A percentile compares a stretch with the other conserved stretches of the same genome.
These are phyloP conservation scores for Pleurotus cornucopiae DNA, from an alignment of 768 basidiomycete genomes.

Conservation along the genomic window DNA sequence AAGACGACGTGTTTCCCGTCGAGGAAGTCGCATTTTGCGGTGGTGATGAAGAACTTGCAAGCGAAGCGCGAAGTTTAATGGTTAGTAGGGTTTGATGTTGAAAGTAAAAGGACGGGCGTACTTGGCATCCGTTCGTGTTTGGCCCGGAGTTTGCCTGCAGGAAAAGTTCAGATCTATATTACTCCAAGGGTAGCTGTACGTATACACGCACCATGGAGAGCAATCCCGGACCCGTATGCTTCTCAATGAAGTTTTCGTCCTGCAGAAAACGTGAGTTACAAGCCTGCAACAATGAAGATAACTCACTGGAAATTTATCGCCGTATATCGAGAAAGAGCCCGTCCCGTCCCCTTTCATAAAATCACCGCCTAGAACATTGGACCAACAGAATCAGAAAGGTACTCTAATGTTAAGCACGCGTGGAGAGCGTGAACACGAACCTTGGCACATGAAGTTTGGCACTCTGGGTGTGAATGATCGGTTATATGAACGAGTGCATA, in stretches of 20 bases:
- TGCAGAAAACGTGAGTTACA: constrained; percentile 21
- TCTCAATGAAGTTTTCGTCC: constrained; percentile 95
- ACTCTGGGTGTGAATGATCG: constrained; percentile 40
- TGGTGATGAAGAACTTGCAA: constrained; percentile 91
- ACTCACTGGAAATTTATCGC: constrained; percentile 85
- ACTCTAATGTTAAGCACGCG: neutral
- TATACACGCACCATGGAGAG: constrained; percentile 76
- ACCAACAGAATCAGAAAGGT: neutral
- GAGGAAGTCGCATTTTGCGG: constrained; percentile 90
- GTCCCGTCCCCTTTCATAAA: constrained; percentile 95
- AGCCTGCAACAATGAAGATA: neutral
- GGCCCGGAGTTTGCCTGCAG: constrained; percentile 89
- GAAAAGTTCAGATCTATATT: neutral
- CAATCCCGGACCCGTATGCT: constrained; percentile 82
- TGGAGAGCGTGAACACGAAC: constrained; percentile 27
- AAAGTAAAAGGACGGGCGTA: constrained; percentile 14
- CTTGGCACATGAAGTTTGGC: constrained; percentile 97
- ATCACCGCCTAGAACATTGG: constrained; percentile 60
- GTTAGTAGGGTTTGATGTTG: neutral
- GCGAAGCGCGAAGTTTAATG: neutral
- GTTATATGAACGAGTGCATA: neutral
- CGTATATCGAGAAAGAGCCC: constrained; percentile 95
- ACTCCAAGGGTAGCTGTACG: neutral
- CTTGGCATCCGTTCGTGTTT: constrained; percentile 92
- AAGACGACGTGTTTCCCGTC: constrained; percentile 96